Conservation (phyloP, 2,329 filamentous ascomycete species). For the Botrytis squamosa region DNA sequence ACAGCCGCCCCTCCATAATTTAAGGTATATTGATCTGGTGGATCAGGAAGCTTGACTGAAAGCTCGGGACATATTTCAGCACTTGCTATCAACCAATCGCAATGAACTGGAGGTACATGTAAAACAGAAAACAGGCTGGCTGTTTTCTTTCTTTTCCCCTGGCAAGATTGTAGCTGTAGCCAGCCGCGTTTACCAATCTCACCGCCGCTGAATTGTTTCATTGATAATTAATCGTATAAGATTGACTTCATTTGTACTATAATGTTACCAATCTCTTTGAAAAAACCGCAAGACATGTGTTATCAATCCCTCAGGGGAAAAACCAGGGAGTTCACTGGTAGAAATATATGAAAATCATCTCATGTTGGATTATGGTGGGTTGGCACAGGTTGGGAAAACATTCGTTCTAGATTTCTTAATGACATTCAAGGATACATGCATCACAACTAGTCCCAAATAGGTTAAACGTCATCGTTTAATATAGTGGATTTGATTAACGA, state of each 20-base stretch:
- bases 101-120: neutral
- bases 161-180: slow-evolving; percentile 6
- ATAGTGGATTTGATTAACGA: slow-evolving; percentile 17
- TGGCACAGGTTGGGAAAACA: neutral
- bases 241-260: slow-evolving; percentile 13
- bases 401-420: slow-evolving; percentile 13
- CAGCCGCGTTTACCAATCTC: neutral
- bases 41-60: slow-evolving; percentile 17
- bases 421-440: neutral
- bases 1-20: slow-evolving; percentile 18
- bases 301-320: slow-evolving; percentile 5
- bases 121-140: neutral
- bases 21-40: slow-evolving; percentile 14
- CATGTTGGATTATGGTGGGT: neutral
- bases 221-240: neutral
- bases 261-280: neutral
- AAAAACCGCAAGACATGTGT: slow-evolving; percentile 6
- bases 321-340: slow-evolving; percentile 3
- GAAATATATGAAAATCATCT: slow-evolving; percentile 17
- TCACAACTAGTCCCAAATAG: neutral
- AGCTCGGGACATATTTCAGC: slow-evolving; percentile 2
- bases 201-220: slow-evolving; percentile 15
- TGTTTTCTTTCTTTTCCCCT: neutral
- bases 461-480: neutral
- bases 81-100: neutral